Evolutionary conservation across 2,329 filamentous ascomycete genomes (phyloP), one percentile per base, ranked within the genome.

Genomic region (Penicillium capsulatum): DNA sequence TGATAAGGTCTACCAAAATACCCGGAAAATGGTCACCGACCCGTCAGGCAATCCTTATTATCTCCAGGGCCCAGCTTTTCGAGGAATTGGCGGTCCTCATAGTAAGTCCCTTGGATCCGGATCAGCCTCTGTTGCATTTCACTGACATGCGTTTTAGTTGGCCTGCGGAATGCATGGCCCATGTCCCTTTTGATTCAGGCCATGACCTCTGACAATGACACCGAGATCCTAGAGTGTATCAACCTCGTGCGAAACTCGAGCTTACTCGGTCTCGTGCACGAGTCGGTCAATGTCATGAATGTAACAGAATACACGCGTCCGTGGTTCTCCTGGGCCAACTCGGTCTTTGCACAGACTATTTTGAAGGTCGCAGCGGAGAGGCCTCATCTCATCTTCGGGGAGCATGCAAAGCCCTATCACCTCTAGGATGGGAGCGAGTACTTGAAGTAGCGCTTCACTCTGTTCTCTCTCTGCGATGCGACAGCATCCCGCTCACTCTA

Each of bases 301-400:
- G 68, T 74, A 22, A 68, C 66, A 28, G 72, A 78, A 26, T 97
- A 92, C 64, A 96, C 91, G 2, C 75, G 89, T 49, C 88, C 84
- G 58, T 97, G 91, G 91, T 97, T 97, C 63, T 88, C 91, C 2
- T 97, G 90, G 92, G 92, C 92, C 8, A 98, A 98, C 54, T 92
- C 88, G 1, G 88, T 98, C 8, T 97, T 95, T 67, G 89, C 91
- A 10, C 83, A 88, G 64, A 94, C 90, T 0, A 87, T 98, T 31
- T 69, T 98, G 36, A 88, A 96, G 69, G 62, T 98, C 36, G 92
- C 90, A 1, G 83, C 84, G 65, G 73, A 91, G 61, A 95, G 94
- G 65, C 92, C 92, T 3, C 79, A 94, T 64, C 64, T 97, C 53
- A 75, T 97, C 27, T 95, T 96, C 62, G 83, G 80, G 10, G 66